phyloP scores from a whole-genome alignment of 1,139 yeast genomes.

The Nakaseomyces glabratus region DNA sequence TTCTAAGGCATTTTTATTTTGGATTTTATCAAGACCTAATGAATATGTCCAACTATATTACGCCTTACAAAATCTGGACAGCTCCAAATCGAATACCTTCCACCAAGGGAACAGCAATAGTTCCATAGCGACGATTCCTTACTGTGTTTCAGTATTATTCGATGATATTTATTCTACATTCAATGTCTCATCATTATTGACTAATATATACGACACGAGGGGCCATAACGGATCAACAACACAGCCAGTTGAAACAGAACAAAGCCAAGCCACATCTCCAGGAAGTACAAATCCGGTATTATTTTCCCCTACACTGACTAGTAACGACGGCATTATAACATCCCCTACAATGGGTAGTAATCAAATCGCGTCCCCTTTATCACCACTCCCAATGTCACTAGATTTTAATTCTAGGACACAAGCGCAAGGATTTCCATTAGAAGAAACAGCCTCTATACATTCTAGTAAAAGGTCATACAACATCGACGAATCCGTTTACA shows the following conservation, averaged over 20 bases:
- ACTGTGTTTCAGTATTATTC: conserved; percentile 15
- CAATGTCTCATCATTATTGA: conserved; percentile 17
- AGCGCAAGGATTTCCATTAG: conserved; percentile 8
- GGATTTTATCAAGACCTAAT: conserved; percentile 29
- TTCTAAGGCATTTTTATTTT: conserved; percentile 23
- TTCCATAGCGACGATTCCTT: conserved; percentile 8
- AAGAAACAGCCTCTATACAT: conserved; percentile 8
- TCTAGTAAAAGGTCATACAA: conserved; percentile 7
- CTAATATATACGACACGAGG: conserved; percentile 9
- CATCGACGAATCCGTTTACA: conserved; percentile 4
- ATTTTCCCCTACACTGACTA: conserved; percentile 10
- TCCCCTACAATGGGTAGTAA: conserved; percentile 1
- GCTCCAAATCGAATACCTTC: conserved; percentile 1
- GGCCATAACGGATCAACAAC: neutral
- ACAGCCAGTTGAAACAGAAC: neutral
- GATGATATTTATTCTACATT: conserved; percentile 21
- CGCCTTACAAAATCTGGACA: conserved; percentile 8
- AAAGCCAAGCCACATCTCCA: conserved; percentile 6
- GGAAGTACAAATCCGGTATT: conserved; percentile 9
- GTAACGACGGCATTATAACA: conserved; percentile 8
- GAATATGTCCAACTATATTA: conserved; percentile 20
- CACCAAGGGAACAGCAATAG: conserved; percentile 3
- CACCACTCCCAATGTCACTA: conserved; percentile 3
- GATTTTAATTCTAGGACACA: conserved; percentile 4
- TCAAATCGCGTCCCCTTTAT: neutral